These are phyloP conservation scores for Neurospora tetraspora DNA, from an alignment of 495 filamentous ascomycete genomes.

Conservation along the genomic window DNA sequence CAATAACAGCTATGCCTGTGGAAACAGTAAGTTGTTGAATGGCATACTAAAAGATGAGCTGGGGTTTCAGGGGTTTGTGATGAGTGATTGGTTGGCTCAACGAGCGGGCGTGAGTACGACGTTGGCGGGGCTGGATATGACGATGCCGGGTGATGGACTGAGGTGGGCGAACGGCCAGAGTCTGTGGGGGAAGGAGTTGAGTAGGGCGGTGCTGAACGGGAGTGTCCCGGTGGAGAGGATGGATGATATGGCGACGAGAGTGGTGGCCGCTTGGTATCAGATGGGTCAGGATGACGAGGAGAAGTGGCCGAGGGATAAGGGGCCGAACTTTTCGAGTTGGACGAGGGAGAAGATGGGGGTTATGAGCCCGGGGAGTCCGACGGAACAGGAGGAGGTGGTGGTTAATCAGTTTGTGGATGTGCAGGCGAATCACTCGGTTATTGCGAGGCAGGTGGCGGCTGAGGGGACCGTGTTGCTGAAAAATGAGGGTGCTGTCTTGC, in stretches of 20 bases:
- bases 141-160: slow-evolving; percentile 87
- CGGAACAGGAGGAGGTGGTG: slow-evolving; percentile 39
- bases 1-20: slow-evolving; percentile 85
- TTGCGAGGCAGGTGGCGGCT: slow-evolving; percentile 64
- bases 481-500: slow-evolving; percentile 58
- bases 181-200: slow-evolving; percentile 73
- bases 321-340: slow-evolving; percentile 88
- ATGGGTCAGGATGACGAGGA: slow-evolving; percentile 67
- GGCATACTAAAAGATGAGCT: slow-evolving; percentile 91
- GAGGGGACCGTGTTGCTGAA: slow-evolving; percentile 85
- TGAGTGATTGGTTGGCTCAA: slow-evolving; percentile 90
- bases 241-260: slow-evolving; percentile 88
- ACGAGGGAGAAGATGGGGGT: slow-evolving; percentile 59
- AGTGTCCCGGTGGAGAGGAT: slow-evolving; percentile 73
- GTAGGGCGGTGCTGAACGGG: slow-evolving; percentile 67
- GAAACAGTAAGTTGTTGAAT: slow-evolving; percentile 86
- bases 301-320: slow-evolving; percentile 51
- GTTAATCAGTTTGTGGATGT: slow-evolving; percentile 76
- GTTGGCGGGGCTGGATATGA: slow-evolving; percentile 83
- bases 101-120: slow-evolving; percentile 70
- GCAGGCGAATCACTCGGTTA: slow-evolving; percentile 54
- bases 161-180: slow-evolving; percentile 66
- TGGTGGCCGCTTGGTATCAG: slow-evolving; percentile 91
- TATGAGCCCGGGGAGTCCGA: slow-evolving; percentile 52
- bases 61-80: slow-evolving; percentile 89